These are phyloP conservation scores for Paspalum notatum DNA, from an alignment of 176 grass and related monocot species.

Conservation along the genomic window DNA sequence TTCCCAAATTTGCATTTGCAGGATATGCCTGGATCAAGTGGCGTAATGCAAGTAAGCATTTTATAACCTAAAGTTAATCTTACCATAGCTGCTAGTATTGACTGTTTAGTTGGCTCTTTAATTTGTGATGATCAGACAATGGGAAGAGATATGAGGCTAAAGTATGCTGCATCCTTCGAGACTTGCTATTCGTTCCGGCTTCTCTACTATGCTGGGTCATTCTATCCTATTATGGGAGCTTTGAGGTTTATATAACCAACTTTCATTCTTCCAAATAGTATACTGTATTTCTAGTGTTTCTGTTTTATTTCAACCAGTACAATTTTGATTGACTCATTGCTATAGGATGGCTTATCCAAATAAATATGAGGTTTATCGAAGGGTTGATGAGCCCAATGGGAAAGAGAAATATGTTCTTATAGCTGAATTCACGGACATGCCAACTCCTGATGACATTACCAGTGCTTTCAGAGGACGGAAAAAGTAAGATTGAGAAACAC, in stretches of 20 bases:
- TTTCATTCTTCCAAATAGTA: conserved; percentile 16
- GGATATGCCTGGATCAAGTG: conserved; percentile 97
- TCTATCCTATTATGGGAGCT: conserved; percentile 97
- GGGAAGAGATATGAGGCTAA: conserved; percentile 83
- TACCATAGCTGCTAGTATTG: background rate
- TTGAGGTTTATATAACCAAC: conserved; percentile 58
- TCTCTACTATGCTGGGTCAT: conserved; percentile 83
- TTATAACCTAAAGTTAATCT: conserved; percentile 28
- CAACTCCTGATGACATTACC: conserved; percentile 80
- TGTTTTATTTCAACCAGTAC: conserved; percentile 23
- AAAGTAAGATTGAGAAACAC: conserved; percentile 50
- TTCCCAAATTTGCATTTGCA: conserved; percentile 51
- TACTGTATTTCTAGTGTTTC: conserved; percentile 20
- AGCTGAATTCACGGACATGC: conserved; percentile 69
- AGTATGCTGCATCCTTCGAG: conserved; percentile 97
- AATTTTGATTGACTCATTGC: conserved; percentile 32
- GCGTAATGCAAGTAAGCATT: conserved; percentile 90
- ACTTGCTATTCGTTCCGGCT: conserved; percentile 85
- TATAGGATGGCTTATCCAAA: conserved; percentile 92
- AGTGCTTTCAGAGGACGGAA: conserved; percentile 64
- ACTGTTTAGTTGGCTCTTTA: conserved; percentile 33
- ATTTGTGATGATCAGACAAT: conserved; percentile 67
- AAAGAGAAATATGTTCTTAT: conserved; percentile 80
- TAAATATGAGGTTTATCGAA: conserved; percentile 81
- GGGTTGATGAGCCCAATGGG: conserved; percentile 64